Conservation (phyloP, 148 eudicot genomes). For the Pouteria glomerata region DNA sequence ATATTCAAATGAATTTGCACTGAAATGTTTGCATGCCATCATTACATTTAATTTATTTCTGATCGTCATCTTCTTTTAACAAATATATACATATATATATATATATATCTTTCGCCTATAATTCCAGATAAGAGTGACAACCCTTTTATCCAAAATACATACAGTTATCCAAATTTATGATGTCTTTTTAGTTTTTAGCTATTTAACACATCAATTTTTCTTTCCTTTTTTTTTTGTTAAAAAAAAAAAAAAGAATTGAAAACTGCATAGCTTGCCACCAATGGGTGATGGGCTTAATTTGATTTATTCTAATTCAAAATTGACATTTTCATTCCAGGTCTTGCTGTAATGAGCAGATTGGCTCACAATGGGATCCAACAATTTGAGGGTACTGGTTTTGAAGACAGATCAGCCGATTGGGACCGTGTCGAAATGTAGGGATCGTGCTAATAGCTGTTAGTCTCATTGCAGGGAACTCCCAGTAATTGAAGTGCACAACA, state of each 20-base stretch:
- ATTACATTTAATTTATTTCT: neutral
- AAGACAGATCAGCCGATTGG: conserved; percentile 57
- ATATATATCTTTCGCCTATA: too few relatives aligned
- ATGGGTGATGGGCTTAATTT: neutral
- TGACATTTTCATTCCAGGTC: conserved; percentile 40
- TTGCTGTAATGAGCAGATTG: conserved; percentile 64
- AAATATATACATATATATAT: too few relatives aligned
- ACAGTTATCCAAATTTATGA: neutral
- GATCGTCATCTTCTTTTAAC: neutral
- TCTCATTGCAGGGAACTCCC: too few relatives aligned
- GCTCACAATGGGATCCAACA: conserved; percentile 56
- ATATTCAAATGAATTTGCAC: neutral
- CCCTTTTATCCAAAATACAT: too few relatives aligned
- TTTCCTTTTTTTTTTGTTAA: neutral
- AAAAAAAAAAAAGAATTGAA: too few relatives aligned
- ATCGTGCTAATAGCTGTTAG: too few relatives aligned
- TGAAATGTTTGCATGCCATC: neutral
- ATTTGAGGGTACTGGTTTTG: conserved; percentile 35
- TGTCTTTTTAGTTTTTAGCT: neutral
- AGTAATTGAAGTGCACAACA: too few relatives aligned
- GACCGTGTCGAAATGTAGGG: conserved; percentile 34
- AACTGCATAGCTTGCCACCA: neutral
- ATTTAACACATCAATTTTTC: neutral
- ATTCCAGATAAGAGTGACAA: neutral
- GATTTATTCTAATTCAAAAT: neutral